Conservation (phyloP, 2,329 filamentous ascomycete species). For the Neonectria neomacrospora region DNA sequence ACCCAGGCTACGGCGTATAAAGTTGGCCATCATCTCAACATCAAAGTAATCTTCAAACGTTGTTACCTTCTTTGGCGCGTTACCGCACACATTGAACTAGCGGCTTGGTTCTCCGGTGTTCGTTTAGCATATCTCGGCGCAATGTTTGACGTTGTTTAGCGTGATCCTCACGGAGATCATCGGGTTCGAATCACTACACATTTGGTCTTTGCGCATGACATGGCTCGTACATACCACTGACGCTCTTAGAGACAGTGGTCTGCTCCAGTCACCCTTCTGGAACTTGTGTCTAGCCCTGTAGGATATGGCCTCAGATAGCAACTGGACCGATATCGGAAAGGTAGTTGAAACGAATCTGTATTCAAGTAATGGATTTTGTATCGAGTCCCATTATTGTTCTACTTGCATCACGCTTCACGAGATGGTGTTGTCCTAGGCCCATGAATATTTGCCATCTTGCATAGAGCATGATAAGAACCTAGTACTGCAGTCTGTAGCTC, state of each 20-base stretch:
- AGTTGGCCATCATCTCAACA: conserved; percentile 11
- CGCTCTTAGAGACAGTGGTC: conserved; percentile 29
- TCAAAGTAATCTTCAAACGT: conserved; percentile 29
- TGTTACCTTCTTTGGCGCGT: conserved; percentile 27
- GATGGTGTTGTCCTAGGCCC: conserved; percentile 3
- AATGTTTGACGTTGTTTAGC: conserved; percentile 42
- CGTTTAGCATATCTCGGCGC: conserved; percentile 50
- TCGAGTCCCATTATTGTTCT: neutral
- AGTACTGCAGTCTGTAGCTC: neutral
- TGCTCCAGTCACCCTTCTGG: conserved; percentile 33
- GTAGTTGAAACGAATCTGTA: conserved; percentile 40
- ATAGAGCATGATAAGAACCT: neutral
- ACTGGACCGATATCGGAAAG: conserved; percentile 36
- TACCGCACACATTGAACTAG: conserved; percentile 35
- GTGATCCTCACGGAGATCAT: conserved; percentile 41
- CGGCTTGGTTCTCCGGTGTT: conserved; percentile 36
- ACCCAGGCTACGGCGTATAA: conserved; percentile 52
- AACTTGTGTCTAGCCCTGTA: conserved; percentile 38
- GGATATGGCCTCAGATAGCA: conserved; percentile 34
- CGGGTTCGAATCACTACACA: conserved; percentile 38
- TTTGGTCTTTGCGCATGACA: conserved; percentile 32
- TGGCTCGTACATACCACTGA: conserved; percentile 27
- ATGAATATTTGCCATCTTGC: neutral
- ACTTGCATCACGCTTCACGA: conserved; percentile 8
- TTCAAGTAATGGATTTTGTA: conserved; percentile 26